These are phyloP conservation scores for Aspergillus viridinutans DNA, from an alignment of 2,329 filamentous ascomycete genomes.

Conservation along the genomic window DNA sequence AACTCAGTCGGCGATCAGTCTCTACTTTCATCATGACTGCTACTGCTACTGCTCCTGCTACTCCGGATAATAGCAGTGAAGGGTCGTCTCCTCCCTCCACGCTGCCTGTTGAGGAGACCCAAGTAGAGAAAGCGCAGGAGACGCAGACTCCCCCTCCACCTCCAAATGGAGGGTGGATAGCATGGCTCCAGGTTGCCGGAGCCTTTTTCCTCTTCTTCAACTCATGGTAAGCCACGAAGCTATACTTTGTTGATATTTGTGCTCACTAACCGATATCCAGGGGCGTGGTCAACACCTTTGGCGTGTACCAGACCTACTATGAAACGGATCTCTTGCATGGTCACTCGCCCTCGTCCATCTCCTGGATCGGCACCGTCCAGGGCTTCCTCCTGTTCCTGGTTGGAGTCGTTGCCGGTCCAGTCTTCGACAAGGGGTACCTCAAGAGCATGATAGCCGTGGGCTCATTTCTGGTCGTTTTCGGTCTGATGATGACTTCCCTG, in stretches of 20 bases:
- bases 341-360: background rate
- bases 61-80: background rate
- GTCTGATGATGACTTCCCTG: background rate
- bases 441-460: background rate
- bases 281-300: background rate
- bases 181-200: slow-evolving; percentile 19
- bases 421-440: background rate
- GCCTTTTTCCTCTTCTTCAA: slow-evolving; percentile 22
- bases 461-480: background rate
- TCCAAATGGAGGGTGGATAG: slow-evolving; percentile 17
- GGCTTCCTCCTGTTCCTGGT: background rate
- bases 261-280: background rate
- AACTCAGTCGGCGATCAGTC: too few relatives aligned
- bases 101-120: background rate
- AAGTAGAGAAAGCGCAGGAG: background rate
- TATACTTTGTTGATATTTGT: background rate
- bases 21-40: background rate
- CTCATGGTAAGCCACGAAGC: slow-evolving; percentile 12
- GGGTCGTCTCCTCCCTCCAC: background rate
- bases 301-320: background rate
- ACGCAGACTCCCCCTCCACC: background rate
- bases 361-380: background rate
- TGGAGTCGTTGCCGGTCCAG: background rate
- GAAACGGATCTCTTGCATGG: background rate
- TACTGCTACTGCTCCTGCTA: background rate